phyloP scores from a whole-genome alignment of 148 eudicot genomes.

The Fagopyrum tataricum region DNA sequence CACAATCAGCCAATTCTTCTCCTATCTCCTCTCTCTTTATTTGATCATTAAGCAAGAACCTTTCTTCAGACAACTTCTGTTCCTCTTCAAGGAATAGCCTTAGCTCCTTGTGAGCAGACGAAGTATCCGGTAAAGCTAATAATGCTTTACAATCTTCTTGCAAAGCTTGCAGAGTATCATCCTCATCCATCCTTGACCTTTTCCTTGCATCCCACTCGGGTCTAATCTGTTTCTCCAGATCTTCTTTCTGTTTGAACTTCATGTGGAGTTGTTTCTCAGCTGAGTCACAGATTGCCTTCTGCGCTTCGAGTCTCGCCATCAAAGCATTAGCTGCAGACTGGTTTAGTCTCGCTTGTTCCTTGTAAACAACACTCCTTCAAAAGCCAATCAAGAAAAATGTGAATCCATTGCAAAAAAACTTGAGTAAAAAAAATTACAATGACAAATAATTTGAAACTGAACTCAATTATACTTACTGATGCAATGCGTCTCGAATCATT shows the following conservation, averaged over 20 bases:
- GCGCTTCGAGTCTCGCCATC: conserved; percentile 94
- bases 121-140: conserved; percentile 24
- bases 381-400: neutral
- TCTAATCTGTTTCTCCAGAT: conserved; percentile 58
- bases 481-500: conserved; percentile 96
- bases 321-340: conserved; percentile 82
- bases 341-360: conserved; percentile 76
- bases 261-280: conserved; percentile 80
- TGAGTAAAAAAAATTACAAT: neutral
- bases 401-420: neutral
- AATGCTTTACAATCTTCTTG: conserved; percentile 41
- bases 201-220: conserved; percentile 70
- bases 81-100: conserved; percentile 79
- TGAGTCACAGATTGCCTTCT: conserved; percentile 72
- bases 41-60: conserved; percentile 30
- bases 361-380: conserved; percentile 80
- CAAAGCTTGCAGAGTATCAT: neutral
- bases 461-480: conserved; percentile 63
- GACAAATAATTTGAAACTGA: neutral
- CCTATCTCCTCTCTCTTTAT: conserved; percentile 24
- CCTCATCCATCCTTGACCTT: conserved; percentile 63
- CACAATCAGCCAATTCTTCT: conserved; percentile 22
- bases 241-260: conserved; percentile 62
- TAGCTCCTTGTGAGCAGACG: conserved; percentile 49
- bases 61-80: conserved; percentile 55